phyloP scores from a whole-genome alignment of 129 eudicot species.

The Oenanthe sinensis region DNA sequence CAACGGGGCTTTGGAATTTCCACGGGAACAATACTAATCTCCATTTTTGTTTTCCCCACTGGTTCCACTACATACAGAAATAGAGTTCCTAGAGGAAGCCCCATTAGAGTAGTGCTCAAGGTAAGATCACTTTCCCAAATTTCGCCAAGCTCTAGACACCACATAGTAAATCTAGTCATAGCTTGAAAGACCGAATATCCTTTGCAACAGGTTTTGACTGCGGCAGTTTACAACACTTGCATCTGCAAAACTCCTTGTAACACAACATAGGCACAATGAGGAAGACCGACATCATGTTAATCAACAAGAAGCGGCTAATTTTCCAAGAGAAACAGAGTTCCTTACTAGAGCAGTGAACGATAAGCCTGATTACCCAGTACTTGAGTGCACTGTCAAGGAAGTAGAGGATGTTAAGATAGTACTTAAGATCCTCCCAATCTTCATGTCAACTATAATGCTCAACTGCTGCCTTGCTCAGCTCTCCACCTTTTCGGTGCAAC shows the following conservation, averaged over 20 bases:
- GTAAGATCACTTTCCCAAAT: slow-evolving; percentile 20
- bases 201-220: too few relatives aligned
- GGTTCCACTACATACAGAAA: slow-evolving; percentile 62
- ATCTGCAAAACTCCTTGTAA: too few relatives aligned
- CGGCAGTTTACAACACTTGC: too few relatives aligned
- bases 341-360: slow-evolving; percentile 33
- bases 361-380: slow-evolving; percentile 24
- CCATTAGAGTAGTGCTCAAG: slow-evolving; percentile 74
- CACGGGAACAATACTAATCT: too few relatives aligned
- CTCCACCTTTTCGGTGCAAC: slow-evolving; percentile 85
- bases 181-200: too few relatives aligned
- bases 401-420: slow-evolving; percentile 72
- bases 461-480: slow-evolving; percentile 97
- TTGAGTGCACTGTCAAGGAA: slow-evolving; percentile 50
- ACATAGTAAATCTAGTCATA: too few relatives aligned
- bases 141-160: background rate
- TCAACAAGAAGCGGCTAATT: slow-evolving; percentile 16
- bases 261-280: too few relatives aligned
- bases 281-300: slow-evolving; percentile 14
- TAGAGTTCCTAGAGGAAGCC: slow-evolving; percentile 80
- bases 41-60: too few relatives aligned
- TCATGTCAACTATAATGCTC: slow-evolving; percentile 68
- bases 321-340: slow-evolving; percentile 29
- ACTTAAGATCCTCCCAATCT: slow-evolving; percentile 55
- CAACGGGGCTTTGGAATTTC: too few relatives aligned